A percentile compares a stretch with the other conserved stretches of the same genome.
These are phyloP conservation scores for Coemansia sp. DNA, from an alignment of 192 early-diverging fungal genomes.

Conservation along the genomic window DNA sequence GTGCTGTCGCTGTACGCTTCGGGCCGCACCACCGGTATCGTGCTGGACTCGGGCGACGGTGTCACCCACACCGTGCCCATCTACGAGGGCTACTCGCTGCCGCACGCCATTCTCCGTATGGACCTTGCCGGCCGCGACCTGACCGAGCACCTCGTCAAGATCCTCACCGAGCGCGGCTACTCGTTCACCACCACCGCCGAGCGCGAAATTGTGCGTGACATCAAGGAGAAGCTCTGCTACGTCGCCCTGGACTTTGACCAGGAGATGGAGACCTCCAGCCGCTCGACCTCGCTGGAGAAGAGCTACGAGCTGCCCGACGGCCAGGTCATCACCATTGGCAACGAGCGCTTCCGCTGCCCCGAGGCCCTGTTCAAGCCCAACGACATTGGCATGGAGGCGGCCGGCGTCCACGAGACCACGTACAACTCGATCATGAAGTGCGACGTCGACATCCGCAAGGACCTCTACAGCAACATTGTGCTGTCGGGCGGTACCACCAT, in stretches of 20 bases:
- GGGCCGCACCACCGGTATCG: conserved; percentile 97
- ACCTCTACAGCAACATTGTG: conserved; percentile 95
- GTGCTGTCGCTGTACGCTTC: conserved; percentile 95
- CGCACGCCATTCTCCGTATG: conserved; percentile 94
- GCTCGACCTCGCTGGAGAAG: conserved; percentile 92
- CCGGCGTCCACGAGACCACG: conserved; percentile 95
- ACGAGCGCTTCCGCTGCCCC: conserved; percentile 96
- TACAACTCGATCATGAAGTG: conserved; percentile 98
- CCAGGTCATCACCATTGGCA: conserved; percentile 96
- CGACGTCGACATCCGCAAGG: conserved; percentile 94
- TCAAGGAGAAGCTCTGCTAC: conserved; percentile 99
- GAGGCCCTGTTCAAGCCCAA: conserved; percentile 98
- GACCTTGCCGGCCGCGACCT: conserved; percentile 97
- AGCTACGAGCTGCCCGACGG: conserved; percentile 98
- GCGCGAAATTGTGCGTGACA: conserved; percentile 97
- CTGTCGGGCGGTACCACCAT: conserved; percentile 96
- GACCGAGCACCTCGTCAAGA: conserved; percentile 89
- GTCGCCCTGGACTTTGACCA: conserved; percentile 97
- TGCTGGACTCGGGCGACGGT: conserved; percentile 98
- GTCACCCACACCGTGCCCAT: conserved; percentile 97
- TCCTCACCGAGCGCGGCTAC: conserved; percentile 96
- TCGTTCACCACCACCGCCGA: conserved; percentile 93
- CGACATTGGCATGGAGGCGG: conserved; percentile 83
- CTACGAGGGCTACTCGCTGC: conserved; percentile 94
- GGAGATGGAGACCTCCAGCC: conserved; percentile 93